phyloP scores from a whole-genome alignment of 352 stramenopile species.

The Pythium vanterpoolii region DNA sequence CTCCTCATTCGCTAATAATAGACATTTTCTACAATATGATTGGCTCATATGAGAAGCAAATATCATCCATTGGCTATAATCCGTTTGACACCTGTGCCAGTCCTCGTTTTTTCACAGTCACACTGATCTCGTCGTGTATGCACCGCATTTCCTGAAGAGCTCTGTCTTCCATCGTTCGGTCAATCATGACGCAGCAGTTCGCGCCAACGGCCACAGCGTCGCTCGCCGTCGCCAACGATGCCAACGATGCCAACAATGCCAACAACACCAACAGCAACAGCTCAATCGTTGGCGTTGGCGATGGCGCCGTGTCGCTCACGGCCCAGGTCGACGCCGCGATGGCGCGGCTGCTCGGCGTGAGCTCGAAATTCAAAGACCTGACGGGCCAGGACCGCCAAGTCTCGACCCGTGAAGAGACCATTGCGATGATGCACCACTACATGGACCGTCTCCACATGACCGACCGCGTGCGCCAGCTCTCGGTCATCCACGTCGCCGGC shows the following conservation, averaged over 20 bases:
- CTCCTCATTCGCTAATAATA: conserved; percentile 13
- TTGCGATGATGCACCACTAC: conserved; percentile 83
- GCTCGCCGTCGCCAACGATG: not conserved
- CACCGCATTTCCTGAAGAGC: not conserved
- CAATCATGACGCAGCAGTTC: conserved; percentile 17
- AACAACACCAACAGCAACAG: not conserved
- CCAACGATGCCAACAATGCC: not conserved
- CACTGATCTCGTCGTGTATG: no score
- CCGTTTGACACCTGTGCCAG: not conserved
- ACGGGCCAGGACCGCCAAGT: conserved; percentile 60
- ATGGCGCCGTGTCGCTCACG: not conserved
- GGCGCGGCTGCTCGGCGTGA: conserved; percentile 53
- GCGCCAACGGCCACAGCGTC: not conserved
- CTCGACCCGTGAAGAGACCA: conserved; percentile 72
- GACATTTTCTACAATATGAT: not conserved
- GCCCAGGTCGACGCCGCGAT: conserved; percentile 58
- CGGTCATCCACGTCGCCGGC: conserved; percentile 91
- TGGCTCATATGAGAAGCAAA: not conserved
- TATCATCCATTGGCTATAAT: conserved; percentile 1
- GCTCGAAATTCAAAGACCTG: conserved; percentile 64
- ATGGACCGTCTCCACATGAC: conserved; percentile 50
- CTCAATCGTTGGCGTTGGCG: not conserved
- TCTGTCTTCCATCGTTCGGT: no score
- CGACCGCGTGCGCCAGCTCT: conserved; percentile 48
- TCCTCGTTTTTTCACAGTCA: not conserved